Evolutionary conservation across 2,329 filamentous ascomycete genomes (phyloP).

Genomic region (Drechmeria coniospora): DNA sequence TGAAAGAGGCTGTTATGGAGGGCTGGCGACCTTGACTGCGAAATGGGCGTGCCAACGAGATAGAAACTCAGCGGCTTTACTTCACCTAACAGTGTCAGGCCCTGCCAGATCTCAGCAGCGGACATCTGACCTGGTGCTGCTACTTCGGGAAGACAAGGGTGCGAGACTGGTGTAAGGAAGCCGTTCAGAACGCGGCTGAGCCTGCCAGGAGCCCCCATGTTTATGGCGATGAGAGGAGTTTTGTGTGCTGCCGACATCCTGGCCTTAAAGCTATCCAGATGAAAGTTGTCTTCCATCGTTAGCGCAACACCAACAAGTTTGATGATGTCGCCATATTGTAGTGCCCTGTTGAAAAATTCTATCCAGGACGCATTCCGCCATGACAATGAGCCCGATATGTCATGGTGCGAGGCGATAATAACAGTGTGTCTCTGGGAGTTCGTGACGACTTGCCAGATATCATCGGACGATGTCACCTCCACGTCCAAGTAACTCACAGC

Average conservation of each 20-base stretch:
- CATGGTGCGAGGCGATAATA: conserved; percentile 93
- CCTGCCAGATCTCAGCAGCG: conserved; percentile 71
- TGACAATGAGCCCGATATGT: conserved; percentile 60
- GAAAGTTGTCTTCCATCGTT: conserved; percentile 70
- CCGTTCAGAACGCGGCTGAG: conserved; percentile 78
- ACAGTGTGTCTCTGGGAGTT: conserved; percentile 55
- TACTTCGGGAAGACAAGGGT: conserved; percentile 77
- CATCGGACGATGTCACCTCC: conserved; percentile 71
- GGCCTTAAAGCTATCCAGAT: conserved; percentile 65
- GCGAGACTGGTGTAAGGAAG: conserved; percentile 90
- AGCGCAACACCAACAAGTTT: conserved; percentile 80
- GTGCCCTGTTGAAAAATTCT: conserved; percentile 71
- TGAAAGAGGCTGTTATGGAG: conserved; percentile 79
- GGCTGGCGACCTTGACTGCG: conserved; percentile 68
- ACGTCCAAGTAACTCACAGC: conserved; percentile 88
- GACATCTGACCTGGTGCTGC: conserved; percentile 90
- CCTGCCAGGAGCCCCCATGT: conserved; percentile 83
- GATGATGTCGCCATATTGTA: conserved; percentile 84
- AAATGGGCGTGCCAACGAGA: conserved; percentile 76
- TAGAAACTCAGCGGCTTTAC: conserved; percentile 65
- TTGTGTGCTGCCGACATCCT: conserved; percentile 59
- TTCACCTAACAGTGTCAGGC: conserved; percentile 63
- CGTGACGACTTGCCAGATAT: conserved; percentile 54
- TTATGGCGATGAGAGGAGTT: conserved; percentile 82
- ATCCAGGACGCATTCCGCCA: conserved; percentile 94